Base-by-base conservation (phyloP, 2,329 filamentous ascomycete species). In the Mycosphaerella sp. region DNA sequence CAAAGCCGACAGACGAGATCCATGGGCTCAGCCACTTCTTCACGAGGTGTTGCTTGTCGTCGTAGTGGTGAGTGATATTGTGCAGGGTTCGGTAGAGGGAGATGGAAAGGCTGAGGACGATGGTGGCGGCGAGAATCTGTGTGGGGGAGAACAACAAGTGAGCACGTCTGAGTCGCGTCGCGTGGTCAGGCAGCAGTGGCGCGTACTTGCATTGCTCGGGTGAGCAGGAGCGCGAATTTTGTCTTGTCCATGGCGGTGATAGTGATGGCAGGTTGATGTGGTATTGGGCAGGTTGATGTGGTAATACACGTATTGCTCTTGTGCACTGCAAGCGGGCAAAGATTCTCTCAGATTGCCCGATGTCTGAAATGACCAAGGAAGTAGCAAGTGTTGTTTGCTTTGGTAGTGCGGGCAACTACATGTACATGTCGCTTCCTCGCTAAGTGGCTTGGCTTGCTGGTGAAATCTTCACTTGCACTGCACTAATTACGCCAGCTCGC, bases 91-190 rank as follows among this genome's bases (percentile, higher is more conserved):
- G 44, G 41, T 34, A 41, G 3, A 37, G 28, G 12, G 49, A 42
- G 5, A 44, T 45, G 7, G 49, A 36, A 9, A 59, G 44, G 10
- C 48, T 52, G 36, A 57, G 40, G 10, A 57, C 52, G 17, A 49
- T 49, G 41, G 44, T 48, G 4, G 47, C 51, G 36, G 27, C 39
- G 43, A 49, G 43, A 34, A 53, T 21, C 50, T 53, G 14, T n/a
- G 32, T n/a, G n/a, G n/a, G n/a, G n/a, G 21, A 25, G 5, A 25
- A 25, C 5, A 5, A 25, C 30, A 34, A 34, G 30, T 34, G 4
- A 34, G 30, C 30, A 34, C 4, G 30, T 34, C 30, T 34, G 30
- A 34, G 30, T 34, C 21, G 21, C 4, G 21, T 25, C 21, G 21
- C 21, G 21, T 21, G 21, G 21, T 21, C 4, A 21, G 21, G 6